Conservation (phyloP, 2,329 filamentous ascomycete species). For the Neophaeococcomyces mojaviensis region DNA sequence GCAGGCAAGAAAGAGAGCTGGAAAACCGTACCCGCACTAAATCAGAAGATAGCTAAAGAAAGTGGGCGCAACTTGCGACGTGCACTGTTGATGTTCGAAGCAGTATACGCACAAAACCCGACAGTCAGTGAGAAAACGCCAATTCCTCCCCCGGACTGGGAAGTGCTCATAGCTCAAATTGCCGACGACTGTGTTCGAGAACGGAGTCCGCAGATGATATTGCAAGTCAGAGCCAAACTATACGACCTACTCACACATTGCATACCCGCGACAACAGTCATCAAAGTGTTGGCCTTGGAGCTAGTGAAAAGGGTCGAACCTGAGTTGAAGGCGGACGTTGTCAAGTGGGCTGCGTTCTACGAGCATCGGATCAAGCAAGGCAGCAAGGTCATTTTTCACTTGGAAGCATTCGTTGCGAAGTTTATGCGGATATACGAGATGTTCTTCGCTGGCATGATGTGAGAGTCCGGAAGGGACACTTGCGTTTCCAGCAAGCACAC, state of each 20-base stretch:
- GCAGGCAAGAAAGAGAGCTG: constrained; percentile 77
- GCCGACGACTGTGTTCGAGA: constrained; percentile 92
- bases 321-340: constrained; percentile 79
- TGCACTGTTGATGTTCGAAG: constrained; percentile 93
- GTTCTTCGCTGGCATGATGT: constrained; percentile 42
- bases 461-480: background rate
- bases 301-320: constrained; percentile 78
- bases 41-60: constrained; percentile 78
- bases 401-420: constrained; percentile 97
- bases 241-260: constrained; percentile 96
- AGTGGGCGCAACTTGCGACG: constrained; percentile 84
- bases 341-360: constrained; percentile 95
- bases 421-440: constrained; percentile 96
- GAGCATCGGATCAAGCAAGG: constrained; percentile 90
- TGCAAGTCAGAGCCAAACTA: constrained; percentile 85
- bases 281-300: constrained; percentile 93
- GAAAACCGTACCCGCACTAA: constrained; percentile 66
- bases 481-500: background rate
- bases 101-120: constrained; percentile 87
- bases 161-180: constrained; percentile 78
- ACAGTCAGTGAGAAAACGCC: constrained; percentile 58
- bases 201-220: constrained; percentile 78
- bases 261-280: constrained; percentile 86
- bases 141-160: constrained; percentile 95
- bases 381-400: constrained; percentile 92